Conservation (phyloP, 495 filamentous ascomycete genomes). For the Penicillium silybi region DNA sequence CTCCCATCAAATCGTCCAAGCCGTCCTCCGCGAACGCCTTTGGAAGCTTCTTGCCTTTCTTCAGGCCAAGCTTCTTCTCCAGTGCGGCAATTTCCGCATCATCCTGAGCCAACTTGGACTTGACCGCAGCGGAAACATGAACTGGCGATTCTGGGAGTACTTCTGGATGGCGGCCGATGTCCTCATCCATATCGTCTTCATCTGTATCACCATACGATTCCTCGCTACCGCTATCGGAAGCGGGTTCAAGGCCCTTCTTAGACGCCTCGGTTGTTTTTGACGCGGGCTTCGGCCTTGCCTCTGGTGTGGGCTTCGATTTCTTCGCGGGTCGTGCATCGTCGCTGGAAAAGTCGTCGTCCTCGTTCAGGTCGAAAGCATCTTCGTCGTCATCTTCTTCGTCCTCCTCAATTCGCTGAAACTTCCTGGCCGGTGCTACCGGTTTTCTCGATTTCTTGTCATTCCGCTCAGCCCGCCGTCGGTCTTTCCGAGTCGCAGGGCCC, state of each 20-base stretch:
- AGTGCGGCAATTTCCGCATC: conserved; percentile 84
- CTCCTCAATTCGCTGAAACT: conserved; percentile 9
- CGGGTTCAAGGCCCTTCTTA: not conserved
- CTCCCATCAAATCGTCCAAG: conserved; percentile 73
- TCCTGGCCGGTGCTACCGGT: conserved; percentile 13
- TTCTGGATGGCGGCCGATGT: not conserved
- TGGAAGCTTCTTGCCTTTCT: conserved; percentile 67
- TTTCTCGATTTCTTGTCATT: conserved; percentile 49
- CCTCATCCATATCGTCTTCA: conserved; percentile 22
- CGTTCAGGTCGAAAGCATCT: conserved; percentile 24
- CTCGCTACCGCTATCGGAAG: conserved; percentile 16
- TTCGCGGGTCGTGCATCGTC: conserved; percentile 6
- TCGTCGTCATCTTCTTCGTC: conserved; percentile 25
- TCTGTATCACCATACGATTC: conserved; percentile 9
- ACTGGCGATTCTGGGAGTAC: not conserved
- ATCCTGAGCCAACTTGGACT: conserved; percentile 63
- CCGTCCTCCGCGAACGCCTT: conserved; percentile 84
- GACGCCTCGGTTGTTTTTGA: conserved; percentile 9
- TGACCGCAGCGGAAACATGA: conserved; percentile 53
- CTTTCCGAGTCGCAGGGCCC: conserved; percentile 51
- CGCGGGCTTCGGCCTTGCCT: conserved; percentile 12
- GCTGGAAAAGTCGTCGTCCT: conserved; percentile 19
- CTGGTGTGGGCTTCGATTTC: not conserved
- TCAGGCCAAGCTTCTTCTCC: conserved; percentile 86
- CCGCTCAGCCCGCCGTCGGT: conserved; percentile 56